These are phyloP conservation scores for Tolypocladium capitatum DNA, from an alignment of 2,329 filamentous ascomycete species.

Conservation along the genomic window DNA sequence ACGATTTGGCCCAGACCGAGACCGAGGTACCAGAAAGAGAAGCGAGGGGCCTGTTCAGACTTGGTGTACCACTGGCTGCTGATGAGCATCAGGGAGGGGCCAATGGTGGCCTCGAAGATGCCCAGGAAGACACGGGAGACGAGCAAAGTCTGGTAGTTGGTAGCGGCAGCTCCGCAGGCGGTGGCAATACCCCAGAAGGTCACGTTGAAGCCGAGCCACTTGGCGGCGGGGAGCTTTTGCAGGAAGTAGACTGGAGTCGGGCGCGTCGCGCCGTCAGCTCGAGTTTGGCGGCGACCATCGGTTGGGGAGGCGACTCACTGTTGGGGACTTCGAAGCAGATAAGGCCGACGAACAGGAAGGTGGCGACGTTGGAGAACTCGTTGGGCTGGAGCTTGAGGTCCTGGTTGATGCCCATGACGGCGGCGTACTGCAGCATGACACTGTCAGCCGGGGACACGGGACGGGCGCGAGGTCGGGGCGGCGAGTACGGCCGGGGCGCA, in stretches of 20 bases:
- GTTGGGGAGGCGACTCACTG: constrained; percentile 21
- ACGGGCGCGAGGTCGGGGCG: background rate
- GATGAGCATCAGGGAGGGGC: constrained; percentile 46
- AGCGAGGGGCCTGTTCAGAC: constrained; percentile 44
- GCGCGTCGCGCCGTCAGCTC: background rate
- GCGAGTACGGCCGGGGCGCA: background rate
- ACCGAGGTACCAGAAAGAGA: constrained; percentile 48
- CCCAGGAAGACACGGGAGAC: constrained; percentile 44
- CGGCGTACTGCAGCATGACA: constrained; percentile 36
- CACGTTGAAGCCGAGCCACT: constrained; percentile 47
- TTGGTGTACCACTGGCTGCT: constrained; percentile 50
- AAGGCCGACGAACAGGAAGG: constrained; percentile 49
- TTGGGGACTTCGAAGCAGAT: constrained; percentile 47
- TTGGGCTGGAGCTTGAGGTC: constrained; percentile 42
- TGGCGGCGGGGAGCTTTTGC: constrained; percentile 45
- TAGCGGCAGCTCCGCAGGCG: constrained; percentile 37
- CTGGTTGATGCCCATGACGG: constrained; percentile 48
- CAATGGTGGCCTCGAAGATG: constrained; percentile 47
- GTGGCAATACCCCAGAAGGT: constrained; percentile 45
- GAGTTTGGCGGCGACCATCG: background rate
- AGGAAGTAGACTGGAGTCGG: constrained; percentile 35
- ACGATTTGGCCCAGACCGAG: constrained; percentile 49
- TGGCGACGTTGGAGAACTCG: constrained; percentile 49
- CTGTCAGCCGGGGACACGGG: background rate
- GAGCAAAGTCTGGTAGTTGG: constrained; percentile 39